phyloP scores from a whole-genome alignment of 2,329 filamentous ascomycete genomes.

The Diatrype stigma region DNA sequence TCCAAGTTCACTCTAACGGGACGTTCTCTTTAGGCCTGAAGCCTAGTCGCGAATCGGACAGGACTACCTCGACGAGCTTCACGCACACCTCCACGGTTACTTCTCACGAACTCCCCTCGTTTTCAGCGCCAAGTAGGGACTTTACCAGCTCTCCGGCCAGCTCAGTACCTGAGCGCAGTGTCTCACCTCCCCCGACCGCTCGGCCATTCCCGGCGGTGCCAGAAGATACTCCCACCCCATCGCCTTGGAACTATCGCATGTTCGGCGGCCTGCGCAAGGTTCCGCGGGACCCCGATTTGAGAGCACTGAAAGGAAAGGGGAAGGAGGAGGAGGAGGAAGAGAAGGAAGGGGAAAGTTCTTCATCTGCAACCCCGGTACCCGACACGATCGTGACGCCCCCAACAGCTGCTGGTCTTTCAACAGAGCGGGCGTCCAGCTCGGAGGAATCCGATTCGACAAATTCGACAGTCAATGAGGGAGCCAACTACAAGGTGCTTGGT shows the following conservation, averaged over 20 bases:
- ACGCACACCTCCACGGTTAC: constrained; percentile 42
- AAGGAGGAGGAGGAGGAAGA: constrained; percentile 35
- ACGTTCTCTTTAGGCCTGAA: constrained; percentile 51
- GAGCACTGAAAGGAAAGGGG: constrained; percentile 1
- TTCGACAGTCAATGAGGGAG: constrained; percentile 37
- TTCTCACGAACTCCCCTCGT: constrained; percentile 47
- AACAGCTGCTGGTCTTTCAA: constrained; percentile 17
- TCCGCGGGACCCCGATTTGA: constrained; percentile 36
- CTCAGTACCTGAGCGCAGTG: constrained; percentile 41
- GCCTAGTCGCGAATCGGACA: constrained; percentile 20
- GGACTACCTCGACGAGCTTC: constrained; percentile 31
- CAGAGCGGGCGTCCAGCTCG: constrained; percentile 37
- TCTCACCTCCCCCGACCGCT: constrained; percentile 33
- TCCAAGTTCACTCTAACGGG: constrained; percentile 53
- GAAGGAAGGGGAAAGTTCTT: constrained; percentile 30
- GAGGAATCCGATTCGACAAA: constrained; percentile 39
- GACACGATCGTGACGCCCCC: constrained; percentile 19
- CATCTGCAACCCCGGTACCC: constrained; percentile 27
- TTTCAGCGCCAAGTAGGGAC: constrained; percentile 42
- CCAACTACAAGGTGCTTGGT: constrained; percentile 52
- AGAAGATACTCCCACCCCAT: constrained; percentile 30
- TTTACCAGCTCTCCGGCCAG: constrained; percentile 46
- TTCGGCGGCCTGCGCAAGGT: constrained; percentile 53
- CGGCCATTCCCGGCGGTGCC: constrained; percentile 29
- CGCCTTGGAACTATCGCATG: constrained; percentile 52